Base-by-base conservation (phyloP, 176 grass and related monocot species). In the Tillandsia fasciculata region DNA sequence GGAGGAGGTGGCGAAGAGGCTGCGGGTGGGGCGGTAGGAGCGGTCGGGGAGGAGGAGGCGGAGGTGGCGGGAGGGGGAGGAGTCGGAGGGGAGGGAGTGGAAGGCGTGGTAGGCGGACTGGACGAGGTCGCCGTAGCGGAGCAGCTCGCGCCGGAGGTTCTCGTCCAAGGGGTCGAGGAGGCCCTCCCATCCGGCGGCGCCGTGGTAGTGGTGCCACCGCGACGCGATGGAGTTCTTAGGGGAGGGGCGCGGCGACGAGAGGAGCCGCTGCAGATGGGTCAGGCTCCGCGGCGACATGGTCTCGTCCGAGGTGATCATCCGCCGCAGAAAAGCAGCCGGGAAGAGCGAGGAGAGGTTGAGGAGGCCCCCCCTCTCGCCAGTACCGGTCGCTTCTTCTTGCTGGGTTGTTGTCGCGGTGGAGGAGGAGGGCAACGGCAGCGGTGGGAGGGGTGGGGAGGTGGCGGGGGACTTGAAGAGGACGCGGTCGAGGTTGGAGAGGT, bases 81-180 rank as follows among this genome's bases (percentile, higher is more conserved):
- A 28, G 10, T 80, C 76, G 4, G 76, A 72, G 47, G 88, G 86
- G 75, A 86, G 75, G 51, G 92, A 96, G 76, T 96, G 88, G 79
- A 96, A 96, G 1, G 88, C 88, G 73, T 96, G 83, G 81, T 96
- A 96, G 2, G 88, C 88, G 0, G 78, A 76, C 75, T 85, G 81
- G 51, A 89, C 83, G 63, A 96, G 80, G 73, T 96, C 92, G 6
- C 92, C 92, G 53, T 89, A 91, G 8, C 92, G 86, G 63, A 96
- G 78, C 9, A 96, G 83, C 82, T 96, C 92, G 9, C 88, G 85
- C 9, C 92, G 92, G 65, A 96, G 83, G 74, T 96, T 83, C 64
- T 90, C 90, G 48, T 96, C 86, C 27, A 96, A 79, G 26, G 92
- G 92, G 28, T 96, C 83, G 23, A 96, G 92, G 18, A 96, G 78